phyloP scores from a whole-genome alignment of 192 early-diverging fungal genomes.

The Dissophora globulifera region DNA sequence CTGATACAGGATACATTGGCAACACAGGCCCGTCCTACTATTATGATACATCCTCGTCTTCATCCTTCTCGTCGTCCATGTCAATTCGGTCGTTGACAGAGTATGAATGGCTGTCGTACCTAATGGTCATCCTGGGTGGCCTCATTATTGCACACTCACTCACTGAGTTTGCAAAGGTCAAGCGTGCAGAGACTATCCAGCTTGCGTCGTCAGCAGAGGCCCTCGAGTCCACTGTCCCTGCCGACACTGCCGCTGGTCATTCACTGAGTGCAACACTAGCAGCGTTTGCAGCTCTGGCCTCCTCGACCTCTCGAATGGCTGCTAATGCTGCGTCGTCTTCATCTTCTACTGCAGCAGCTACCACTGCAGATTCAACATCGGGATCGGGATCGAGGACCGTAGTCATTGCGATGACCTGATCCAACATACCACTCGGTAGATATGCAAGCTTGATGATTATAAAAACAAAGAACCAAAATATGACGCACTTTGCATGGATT shows the following conservation, averaged over 20 bases:
- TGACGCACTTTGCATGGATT: too few species aligned
- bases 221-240: constrained; percentile 13
- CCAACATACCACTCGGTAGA: background rate
- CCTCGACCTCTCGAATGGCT: background rate
- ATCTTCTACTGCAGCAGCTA: background rate
- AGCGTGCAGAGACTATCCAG: constrained; percentile 78
- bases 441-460: too few species aligned
- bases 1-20: constrained; percentile 36
- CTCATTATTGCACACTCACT: constrained; percentile 78
- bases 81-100: constrained; percentile 15
- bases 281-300: background rate
- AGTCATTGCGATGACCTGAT: background rate
- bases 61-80: background rate
- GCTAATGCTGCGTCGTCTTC: background rate
- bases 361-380: background rate
- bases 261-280: background rate
- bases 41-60: constrained; percentile 2
- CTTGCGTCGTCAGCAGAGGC: constrained; percentile 22
- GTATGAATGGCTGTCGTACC: constrained; percentile 57
- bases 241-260: constrained; percentile 3
- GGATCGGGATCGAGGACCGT: background rate
- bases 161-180: constrained; percentile 78
- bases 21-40: constrained; percentile 11
- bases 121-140: constrained; percentile 82
- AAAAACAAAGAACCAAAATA: too few species aligned